Percentiles rank a stretch among this genome's conserved stretches.
phyloP scores from a whole-genome alignment of 1,139 yeast species.

The Yamadazyma taylorii region DNA sequence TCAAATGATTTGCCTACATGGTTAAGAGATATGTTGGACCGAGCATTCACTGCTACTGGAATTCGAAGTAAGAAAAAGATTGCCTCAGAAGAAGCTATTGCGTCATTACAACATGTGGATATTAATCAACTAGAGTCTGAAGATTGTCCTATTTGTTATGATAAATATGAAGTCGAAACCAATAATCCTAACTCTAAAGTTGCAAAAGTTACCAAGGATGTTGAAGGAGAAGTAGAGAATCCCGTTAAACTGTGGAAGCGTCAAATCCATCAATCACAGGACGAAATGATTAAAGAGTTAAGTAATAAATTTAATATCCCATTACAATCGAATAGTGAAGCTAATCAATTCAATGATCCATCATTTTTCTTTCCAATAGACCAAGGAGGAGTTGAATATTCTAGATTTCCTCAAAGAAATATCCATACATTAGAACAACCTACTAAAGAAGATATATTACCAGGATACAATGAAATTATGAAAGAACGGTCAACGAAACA shows the following conservation, averaged over 20 bases:
- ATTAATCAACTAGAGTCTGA: constrained; percentile 19
- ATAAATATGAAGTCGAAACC: constrained; percentile 24
- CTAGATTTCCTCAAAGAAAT: constrained; percentile 35
- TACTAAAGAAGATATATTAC: constrained; percentile 31
- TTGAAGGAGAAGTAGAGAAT: background rate
- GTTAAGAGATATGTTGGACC: constrained; percentile 40
- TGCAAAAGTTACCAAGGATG: background rate
- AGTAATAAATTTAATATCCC: constrained; percentile 4
- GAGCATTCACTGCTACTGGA: constrained; percentile 35
- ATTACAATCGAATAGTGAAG: constrained; percentile 7
- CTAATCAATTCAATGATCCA: constrained; percentile 34
- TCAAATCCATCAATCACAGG: constrained; percentile 1
- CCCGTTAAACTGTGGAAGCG: background rate
- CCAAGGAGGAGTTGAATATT: constrained; percentile 27
- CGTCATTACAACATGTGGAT: constrained; percentile 30
- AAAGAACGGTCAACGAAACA: constrained; percentile 15
- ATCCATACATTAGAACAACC: constrained; percentile 25
- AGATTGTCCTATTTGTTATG: constrained; percentile 49
- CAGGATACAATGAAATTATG: constrained; percentile 26
- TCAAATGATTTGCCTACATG: constrained; percentile 32
- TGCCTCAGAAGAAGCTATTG: constrained; percentile 45
- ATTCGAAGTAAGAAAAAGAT: constrained; percentile 24
- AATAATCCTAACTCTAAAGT: background rate
- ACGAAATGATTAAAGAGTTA: constrained; percentile 7
- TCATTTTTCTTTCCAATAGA: constrained; percentile 41